Percentiles rank a stretch among this genome's conserved stretches.
These are phyloP conservation scores for Tuber umbilicatum DNA, from an alignment of 495 filamentous ascomycete species.

Conservation along the genomic window DNA sequence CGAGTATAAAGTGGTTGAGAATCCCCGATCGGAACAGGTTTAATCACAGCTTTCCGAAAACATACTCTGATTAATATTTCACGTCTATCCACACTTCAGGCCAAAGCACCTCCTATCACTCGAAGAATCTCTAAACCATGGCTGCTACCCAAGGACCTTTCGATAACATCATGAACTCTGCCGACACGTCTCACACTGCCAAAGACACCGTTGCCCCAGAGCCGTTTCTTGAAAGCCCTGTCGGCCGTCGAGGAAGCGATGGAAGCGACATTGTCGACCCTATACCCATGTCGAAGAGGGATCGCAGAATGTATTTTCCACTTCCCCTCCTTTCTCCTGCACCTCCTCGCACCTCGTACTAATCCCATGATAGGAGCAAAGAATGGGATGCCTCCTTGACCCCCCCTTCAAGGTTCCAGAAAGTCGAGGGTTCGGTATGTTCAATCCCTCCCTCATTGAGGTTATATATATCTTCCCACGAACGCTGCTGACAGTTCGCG, in stretches of 20 bases:
- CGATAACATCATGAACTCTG: not conserved
- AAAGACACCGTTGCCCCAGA: slow-evolving; percentile 14
- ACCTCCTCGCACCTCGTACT: not conserved
- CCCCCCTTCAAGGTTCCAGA: slow-evolving; percentile 40
- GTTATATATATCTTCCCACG: not conserved
- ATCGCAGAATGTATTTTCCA: slow-evolving; percentile 27
- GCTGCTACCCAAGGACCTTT: not conserved
- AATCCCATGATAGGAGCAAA: slow-evolving; percentile 27
- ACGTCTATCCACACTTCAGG: not conserved
- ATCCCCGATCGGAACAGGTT: not conserved
- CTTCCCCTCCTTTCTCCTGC: not conserved
- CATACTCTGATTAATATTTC: not conserved
- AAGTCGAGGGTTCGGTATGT: slow-evolving; percentile 33
- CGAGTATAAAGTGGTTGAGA: not conserved
- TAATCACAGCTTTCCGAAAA: not conserved
- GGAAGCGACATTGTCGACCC: slow-evolving; percentile 22
- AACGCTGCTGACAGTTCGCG: not conserved
- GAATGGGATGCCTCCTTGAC: slow-evolving; percentile 39
- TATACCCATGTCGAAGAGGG: slow-evolving; percentile 9
- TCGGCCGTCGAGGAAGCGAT: slow-evolving; percentile 25
- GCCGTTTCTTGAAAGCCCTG: slow-evolving; percentile 14
- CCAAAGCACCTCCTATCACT: slow-evolving; percentile 1
- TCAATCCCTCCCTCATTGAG: not conserved
- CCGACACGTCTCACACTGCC: not conserved
- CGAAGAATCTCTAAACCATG: not conserved